Percentiles rank a stretch among this genome's conserved stretches.
Conservation (phyloP, 192 early-diverging fungal species). For the Mortierella hygrophila region DNA sequence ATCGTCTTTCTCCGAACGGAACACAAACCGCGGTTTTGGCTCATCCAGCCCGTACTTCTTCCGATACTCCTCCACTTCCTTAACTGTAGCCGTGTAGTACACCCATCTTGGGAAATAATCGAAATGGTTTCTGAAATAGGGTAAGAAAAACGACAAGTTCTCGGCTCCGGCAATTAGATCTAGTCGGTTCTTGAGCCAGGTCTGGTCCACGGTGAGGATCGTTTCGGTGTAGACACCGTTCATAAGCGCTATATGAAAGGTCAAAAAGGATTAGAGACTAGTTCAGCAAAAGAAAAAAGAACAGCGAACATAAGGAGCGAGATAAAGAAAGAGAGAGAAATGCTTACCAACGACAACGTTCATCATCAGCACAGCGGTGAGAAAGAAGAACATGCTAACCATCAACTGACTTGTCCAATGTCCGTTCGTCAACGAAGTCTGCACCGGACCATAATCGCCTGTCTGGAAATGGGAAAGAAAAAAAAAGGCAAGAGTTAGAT, state of each 20-base stretch:
- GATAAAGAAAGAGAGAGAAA: neutral
- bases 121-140: neutral
- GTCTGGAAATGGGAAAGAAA: no score
- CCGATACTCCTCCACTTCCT: constrained; percentile 1
- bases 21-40: no score
- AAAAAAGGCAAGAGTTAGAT: no score
- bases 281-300: neutral
- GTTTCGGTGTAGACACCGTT: constrained; percentile 3
- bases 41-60: no score
- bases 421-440: neutral
- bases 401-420: constrained; percentile 14
- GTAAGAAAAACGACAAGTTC: constrained; percentile 13
- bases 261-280: neutral
- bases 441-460: constrained; percentile 5
- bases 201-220: neutral
- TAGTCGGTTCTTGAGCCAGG: constrained; percentile 19
- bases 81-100: constrained; percentile 21
- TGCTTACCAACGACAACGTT: constrained; percentile 31
- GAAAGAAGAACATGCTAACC: constrained; percentile 17
- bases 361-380: constrained; percentile 20
- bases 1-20: neutral
- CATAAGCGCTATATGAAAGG: constrained; percentile 19
- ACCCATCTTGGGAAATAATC: constrained; percentile 21
- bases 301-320: neutral
- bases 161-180: constrained; percentile 16